Percentiles rank a stretch among this genome's conserved stretches.
These are phyloP conservation scores for Naegleria lovaniensis DNA, from an alignment of 208 protist species.

Conservation along the genomic window DNA sequence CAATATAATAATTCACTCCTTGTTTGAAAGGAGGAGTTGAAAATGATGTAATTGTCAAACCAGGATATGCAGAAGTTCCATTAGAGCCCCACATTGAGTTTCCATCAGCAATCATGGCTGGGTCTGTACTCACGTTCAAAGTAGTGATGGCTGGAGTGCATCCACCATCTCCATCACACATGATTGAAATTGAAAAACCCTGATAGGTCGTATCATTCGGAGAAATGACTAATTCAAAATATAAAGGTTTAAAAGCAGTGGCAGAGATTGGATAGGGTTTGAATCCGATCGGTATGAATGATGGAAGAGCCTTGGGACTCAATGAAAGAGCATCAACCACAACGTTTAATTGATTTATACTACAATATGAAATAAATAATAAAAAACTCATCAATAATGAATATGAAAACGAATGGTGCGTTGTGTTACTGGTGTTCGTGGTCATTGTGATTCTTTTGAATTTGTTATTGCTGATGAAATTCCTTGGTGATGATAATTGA, in stretches of 20 bases:
- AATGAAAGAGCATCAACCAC: not conserved
- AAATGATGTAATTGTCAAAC: not conserved
- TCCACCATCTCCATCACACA: not conserved
- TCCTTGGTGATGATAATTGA: no score
- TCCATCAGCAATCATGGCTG: not conserved
- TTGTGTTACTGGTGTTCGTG: no score
- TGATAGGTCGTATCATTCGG: not conserved
- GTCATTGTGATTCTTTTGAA: no score
- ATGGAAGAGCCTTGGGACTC: not conserved
- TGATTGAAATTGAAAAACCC: not conserved
- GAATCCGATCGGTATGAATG: not conserved
- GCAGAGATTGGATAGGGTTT: not conserved
- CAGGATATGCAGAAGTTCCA: not conserved
- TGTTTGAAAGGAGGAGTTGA: not conserved
- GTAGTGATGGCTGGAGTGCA: not conserved
- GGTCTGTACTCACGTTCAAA: not conserved
- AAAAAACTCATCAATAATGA: no score
- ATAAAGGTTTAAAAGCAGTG: not conserved
- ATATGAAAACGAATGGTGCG: no score
- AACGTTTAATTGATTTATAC: no score
- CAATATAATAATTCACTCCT: not conserved
- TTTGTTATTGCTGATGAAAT: no score
- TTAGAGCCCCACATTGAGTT: not conserved
- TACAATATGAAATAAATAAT: no score
- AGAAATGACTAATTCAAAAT: not conserved